A percentile compares a stretch with the other conserved stretches of the same genome.
Evolutionary conservation across 2,329 filamentous ascomycete genomes (phyloP).

Genomic region (Colletotrichum trifolii): DNA sequence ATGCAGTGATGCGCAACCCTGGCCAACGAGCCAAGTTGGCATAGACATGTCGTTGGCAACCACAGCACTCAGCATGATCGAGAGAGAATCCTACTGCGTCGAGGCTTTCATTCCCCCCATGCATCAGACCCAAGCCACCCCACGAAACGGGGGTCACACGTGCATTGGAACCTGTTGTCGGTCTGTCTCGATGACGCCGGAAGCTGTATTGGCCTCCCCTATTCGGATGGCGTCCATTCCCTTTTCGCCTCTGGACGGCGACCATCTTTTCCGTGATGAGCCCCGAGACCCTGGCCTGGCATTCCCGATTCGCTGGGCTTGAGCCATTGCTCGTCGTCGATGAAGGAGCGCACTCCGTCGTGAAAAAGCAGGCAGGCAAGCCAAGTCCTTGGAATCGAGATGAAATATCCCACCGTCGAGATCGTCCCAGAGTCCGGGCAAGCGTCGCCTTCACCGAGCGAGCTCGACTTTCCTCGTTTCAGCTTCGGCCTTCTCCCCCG

Average conservation of each 20-base stretch:
- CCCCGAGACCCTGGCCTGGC: constrained; percentile 12
- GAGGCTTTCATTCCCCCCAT: constrained; percentile 11
- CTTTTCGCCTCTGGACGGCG: neutral
- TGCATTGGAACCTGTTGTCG: constrained; percentile 25
- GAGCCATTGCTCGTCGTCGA: neutral
- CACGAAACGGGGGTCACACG: constrained; percentile 34
- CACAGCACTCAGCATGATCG: constrained; percentile 3
- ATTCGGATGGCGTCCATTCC: constrained; percentile 1
- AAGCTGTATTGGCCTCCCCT: neutral
- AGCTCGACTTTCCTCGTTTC: constrained; percentile 12
- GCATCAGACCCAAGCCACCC: constrained; percentile 24
- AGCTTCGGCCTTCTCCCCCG: constrained; percentile 23
- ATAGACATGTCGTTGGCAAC: constrained; percentile 29
- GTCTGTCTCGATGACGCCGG: constrained; percentile 25
- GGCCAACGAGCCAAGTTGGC: neutral
- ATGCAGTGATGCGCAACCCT: neutral
- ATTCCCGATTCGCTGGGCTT: constrained; percentile 12
- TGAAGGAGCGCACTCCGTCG: neutral
- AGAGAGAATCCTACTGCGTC: constrained; percentile 15
- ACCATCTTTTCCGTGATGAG: constrained; percentile 17
- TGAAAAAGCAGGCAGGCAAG: neutral
- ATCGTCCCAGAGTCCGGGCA: constrained; percentile 3
- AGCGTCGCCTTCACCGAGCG: constrained; percentile 17
- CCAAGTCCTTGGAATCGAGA: neutral
- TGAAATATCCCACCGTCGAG: neutral